Evolutionary conservation across 176 grass and related monocot genomes (phyloP).

Genomic region (Miscanthus lutarioriparius): DNA sequence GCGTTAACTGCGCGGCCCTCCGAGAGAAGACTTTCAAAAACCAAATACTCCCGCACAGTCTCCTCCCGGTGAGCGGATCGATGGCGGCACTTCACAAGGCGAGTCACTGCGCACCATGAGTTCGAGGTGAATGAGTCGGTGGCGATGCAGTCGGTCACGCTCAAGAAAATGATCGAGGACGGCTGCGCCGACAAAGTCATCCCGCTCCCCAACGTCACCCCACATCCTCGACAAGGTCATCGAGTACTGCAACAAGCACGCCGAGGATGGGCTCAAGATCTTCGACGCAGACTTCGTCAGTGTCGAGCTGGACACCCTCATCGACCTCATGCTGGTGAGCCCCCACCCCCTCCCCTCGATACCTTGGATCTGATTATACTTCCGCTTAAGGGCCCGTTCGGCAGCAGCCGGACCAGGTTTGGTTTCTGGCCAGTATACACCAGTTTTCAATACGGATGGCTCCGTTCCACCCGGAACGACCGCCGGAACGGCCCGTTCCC

Average conservation of each 20-base stretch:
- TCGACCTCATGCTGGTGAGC: slow-evolving; percentile 38
- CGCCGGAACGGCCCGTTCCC: too few relatives aligned
- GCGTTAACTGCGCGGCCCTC: too few relatives aligned
- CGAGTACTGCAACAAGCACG: not conserved
- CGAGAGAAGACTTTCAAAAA: too few relatives aligned
- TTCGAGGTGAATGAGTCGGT: not conserved
- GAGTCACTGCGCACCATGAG: not conserved
- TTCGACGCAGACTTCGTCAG: slow-evolving; percentile 57
- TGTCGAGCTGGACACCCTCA: slow-evolving; percentile 46
- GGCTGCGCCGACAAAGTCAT: not conserved
- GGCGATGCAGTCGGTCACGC: not conserved
- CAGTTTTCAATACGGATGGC: too few relatives aligned
- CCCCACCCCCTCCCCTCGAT: not conserved
- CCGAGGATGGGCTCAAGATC: not conserved
- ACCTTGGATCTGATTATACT: not conserved
- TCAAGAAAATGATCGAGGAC: not conserved
- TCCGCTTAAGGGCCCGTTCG: too few relatives aligned
- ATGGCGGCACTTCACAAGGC: not conserved
- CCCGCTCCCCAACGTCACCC: not conserved
- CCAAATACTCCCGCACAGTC: too few relatives aligned
- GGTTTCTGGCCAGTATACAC: too few relatives aligned
- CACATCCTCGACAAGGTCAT: not conserved
- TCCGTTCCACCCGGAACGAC: too few relatives aligned
- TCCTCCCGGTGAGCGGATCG: too few relatives aligned
- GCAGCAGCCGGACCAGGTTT: too few relatives aligned